Base-by-base conservation (phyloP, 2,329 filamentous ascomycete species). In the Hortaea werneckii region DNA sequence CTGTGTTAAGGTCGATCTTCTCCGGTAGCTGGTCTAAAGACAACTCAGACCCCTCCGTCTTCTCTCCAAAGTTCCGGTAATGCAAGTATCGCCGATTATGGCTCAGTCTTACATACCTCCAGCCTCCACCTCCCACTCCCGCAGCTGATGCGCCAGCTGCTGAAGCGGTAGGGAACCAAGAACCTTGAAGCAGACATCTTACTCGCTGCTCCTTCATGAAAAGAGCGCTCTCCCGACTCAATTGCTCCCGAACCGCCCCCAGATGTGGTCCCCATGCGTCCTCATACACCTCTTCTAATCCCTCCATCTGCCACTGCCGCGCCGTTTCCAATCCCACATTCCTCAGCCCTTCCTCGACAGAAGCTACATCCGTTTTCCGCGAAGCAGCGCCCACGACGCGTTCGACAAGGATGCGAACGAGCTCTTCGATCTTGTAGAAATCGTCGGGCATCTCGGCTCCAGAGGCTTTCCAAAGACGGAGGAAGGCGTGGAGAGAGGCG, bases 121-220 rank as follows among this genome's bases (percentile, higher is more conserved):
- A 94, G 9, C 28, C 12, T 6, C 10, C 13, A 9, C 38, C 43
- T 26, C 47, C 46, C 9, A 49, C 42, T 7, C 47, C 45, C 13
- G 46, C 39, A 8, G 41, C 43, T 2, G 30, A 41, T 61, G 60
- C 66, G 58, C 64, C 69, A 54, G 67, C 75, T 65, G 65, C 75
- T 67, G 78, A 74, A 9, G 8, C 32, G n/a, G 32, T n/a, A n/a
- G 8, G n/a, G 54, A 96, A 98, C 92, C 92, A 98, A 7, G 85
- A 82, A 5, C 92, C 92, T 54, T 87, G 78, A 4, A 96, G 76
- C 35, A 98, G 72, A 61, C 89, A 95, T 44, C 92, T 78, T 50
- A 96, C 85, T 34, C 92, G 81, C 65, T 98, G 92, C 68, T 98
- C 92, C 66, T 95, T 95, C 66, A 96, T 86, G 60, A 98, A 98